Evolutionary conservation across 345 rosid genomes (phyloP), one percentile per base, ranked within the genome.

Genomic region (Litchi chinensis): DNA sequence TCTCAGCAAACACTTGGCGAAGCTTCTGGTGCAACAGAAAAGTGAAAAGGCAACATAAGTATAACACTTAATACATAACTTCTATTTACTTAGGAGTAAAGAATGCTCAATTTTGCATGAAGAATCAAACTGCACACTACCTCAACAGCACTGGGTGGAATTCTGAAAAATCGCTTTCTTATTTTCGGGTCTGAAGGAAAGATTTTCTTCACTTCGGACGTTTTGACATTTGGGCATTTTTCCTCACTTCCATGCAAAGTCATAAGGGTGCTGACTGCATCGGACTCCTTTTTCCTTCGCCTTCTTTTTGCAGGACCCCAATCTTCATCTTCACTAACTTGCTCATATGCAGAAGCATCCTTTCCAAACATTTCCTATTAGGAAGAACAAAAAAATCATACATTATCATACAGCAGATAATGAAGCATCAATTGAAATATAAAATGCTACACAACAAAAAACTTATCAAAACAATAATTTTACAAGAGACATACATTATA

Each of bases 311-410:
- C 79, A 52, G 99, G 99, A 84, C 99, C 99, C 99, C 98, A 96
- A 77, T 96, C 99, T 88, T 96, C 99, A 84, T 96, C 99, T 85
- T 96, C 99, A 46, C 97, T 96, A 67, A 86, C 84, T 86, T 88
- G 95, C 77, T 93, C 99, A 65, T 80, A 84, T 62, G 83, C 80
- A 70, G 81, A 82, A 73, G 91, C 93, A 85, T 94, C 99, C 86
- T 92, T 96, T 73, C 99, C 99, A 79, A 96, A 96, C 98, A 96
- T 94, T 87, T 94, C 99, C 99, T 96, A 77, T 39, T 22, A 52
- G 57, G 39, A 87, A n/a, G 50, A 65, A 54, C 75, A 37, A 71
- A 77, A 26, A 70, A 66, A 40, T 56, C 9, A 37, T 37, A 37
- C 6, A 63, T 67, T 40, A 52, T 75, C 50, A 75, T 65, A 70